phyloP scores from a whole-genome alignment of 163 green algal genomes.

The Volvox carteri region DNA sequence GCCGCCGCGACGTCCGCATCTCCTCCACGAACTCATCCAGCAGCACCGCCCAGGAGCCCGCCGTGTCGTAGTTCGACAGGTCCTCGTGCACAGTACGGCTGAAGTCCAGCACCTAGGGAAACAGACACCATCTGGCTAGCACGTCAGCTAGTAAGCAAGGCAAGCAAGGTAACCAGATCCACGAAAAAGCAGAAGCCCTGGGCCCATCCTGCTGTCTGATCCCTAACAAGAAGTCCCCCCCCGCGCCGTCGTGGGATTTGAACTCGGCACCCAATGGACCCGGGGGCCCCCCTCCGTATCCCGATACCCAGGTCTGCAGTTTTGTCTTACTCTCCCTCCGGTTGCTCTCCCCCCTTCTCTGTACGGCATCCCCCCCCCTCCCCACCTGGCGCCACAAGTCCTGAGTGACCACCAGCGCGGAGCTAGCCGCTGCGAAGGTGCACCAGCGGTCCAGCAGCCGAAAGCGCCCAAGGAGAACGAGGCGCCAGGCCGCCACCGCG shows the following conservation, averaged over 20 bases:
- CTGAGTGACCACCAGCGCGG: conserved; percentile 60
- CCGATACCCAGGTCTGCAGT: too few species aligned
- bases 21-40: conserved; percentile 87
- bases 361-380: too few species aligned
- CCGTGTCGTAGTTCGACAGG: conserved; percentile 81
- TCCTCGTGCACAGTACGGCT: conserved; percentile 78
- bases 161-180: too few species aligned
- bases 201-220: too few species aligned
- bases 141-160: too few species aligned
- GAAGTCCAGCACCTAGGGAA: conserved; percentile 79
- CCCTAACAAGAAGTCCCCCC: too few species aligned
- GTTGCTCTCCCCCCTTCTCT: too few species aligned
- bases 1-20: conserved; percentile 37
- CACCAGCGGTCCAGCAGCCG: conserved; percentile 70
- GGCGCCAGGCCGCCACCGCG: conserved; percentile 60
- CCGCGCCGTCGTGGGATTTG: too few species aligned
- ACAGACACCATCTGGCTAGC: background rate
- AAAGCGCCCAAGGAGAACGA: conserved; percentile 66
- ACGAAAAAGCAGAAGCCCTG: too few species aligned
- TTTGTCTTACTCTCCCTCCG: too few species aligned
- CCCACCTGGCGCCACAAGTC: conserved; percentile 74
- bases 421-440: conserved; percentile 55
- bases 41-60: conserved; percentile 78
- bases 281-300: too few species aligned
- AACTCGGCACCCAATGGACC: too few species aligned